Base-by-base conservation (phyloP, 176 grass and related monocot species). In the Elaeis guineensis region DNA sequence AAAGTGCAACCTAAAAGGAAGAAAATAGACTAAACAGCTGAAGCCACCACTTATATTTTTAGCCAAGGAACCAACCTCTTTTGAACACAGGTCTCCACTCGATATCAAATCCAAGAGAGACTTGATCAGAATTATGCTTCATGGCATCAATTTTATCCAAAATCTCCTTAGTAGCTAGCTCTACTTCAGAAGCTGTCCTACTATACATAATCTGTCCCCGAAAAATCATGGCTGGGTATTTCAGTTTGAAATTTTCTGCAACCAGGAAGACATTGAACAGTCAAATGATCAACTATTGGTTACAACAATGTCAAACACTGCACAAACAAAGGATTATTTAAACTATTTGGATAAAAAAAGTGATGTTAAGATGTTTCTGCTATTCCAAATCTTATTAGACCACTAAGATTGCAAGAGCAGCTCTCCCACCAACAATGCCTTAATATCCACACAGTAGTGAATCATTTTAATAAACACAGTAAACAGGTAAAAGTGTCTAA, bases 41-140 rank as follows among this genome's bases (percentile, higher is more conserved):
- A n/a, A 35, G 21, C 4, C 8, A n/a, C 5, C 19, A 21, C 14
- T 22, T 21, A 19, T 18, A 67, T 30, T 9, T 21, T 54, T 54
- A 2, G 59, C 26, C 55, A 74, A 12, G 23, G 50, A 77, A 87
- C 72, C 4, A 77, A 96, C 93, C 87, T 86, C 81, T 73, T 60
- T 75, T 73, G 18, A 86, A 79, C 48, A 87, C 72, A 66, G 87
- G 87, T 35, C 28, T 85, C 84, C 87, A 92, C 55, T 92, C 93
- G 1, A 98, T 86, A 74, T 98, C 84, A 35, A 98, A 98, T 16
- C 87, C 93, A 64, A 98, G 70, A 70, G 81, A 68, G 55, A 92
- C 81, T 21, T 22, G 73, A 30, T 69, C 61, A 28, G 59, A n/a
- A 44, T 14, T 44, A 22, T 59, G 44, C 59, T 92, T 86, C 65